phyloP scores from a whole-genome alignment of 2,329 filamentous ascomycete genomes.

The Aquanectria penicillioides region DNA sequence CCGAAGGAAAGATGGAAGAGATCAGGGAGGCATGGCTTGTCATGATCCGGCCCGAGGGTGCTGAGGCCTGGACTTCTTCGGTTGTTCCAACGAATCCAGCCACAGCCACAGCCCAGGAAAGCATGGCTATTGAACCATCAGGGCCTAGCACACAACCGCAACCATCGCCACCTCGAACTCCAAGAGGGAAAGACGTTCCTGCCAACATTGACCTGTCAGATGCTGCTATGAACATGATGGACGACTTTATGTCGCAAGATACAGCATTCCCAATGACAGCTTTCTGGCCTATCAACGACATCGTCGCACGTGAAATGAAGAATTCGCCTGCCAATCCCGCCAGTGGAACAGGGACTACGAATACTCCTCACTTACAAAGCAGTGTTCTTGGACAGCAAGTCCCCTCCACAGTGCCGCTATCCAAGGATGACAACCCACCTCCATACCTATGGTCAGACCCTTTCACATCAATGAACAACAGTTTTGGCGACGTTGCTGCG shows the following conservation, averaged over 20 bases:
- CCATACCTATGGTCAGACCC: conserved; percentile 55
- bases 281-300: conserved; percentile 38
- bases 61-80: conserved; percentile 25
- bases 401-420: conserved; percentile 29
- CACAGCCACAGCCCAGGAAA: not conserved
- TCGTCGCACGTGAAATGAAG: conserved; percentile 33
- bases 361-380: conserved; percentile 22
- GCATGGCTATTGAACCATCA: not conserved
- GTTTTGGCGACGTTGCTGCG: conserved; percentile 38
- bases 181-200: conserved; percentile 25
- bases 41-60: conserved; percentile 53
- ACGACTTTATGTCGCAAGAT: conserved; percentile 31
- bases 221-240: conserved; percentile 43
- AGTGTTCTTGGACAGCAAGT: conserved; percentile 27
- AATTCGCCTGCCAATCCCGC: conserved; percentile 13
- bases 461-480: conserved; percentile 43
- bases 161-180: conserved; percentile 32
- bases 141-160: conserved; percentile 3
- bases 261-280: conserved; percentile 25
- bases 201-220: conserved; percentile 41
- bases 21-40: conserved; percentile 61
- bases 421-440: conserved; percentile 48
- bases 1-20: conserved; percentile 58
- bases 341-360: not conserved
- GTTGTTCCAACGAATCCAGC: conserved; percentile 17